phyloP scores from a whole-genome alignment of 1,284 basidiomycete genomes.

The Singerocomus inundabilis region DNA sequence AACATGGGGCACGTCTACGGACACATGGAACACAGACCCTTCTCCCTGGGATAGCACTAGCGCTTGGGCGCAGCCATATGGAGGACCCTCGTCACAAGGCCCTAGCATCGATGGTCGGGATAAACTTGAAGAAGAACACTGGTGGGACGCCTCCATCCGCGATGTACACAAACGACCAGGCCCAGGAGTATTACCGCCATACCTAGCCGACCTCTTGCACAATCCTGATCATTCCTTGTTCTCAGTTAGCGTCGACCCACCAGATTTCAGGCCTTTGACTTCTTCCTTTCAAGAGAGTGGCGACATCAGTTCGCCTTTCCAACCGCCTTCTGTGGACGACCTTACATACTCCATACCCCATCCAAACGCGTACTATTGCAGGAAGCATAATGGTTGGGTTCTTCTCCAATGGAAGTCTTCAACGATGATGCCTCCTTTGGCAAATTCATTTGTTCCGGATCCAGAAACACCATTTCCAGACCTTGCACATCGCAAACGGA shows the following conservation, averaged over 20 bases:
- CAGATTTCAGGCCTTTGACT: constrained; percentile 30
- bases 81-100: constrained; percentile 27
- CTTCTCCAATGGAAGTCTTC: constrained; percentile 67
- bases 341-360: constrained; percentile 69
- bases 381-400: constrained; percentile 77
- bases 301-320: constrained; percentile 25
- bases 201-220: constrained; percentile 63
- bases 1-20: constrained; percentile 13
- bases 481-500: constrained; percentile 47
- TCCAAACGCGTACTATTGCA: constrained; percentile 76
- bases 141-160: constrained; percentile 60
- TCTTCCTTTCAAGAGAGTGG: constrained; percentile 21
- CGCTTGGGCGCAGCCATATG: constrained; percentile 22
- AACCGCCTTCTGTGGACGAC: constrained; percentile 45
- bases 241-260: constrained; percentile 50
- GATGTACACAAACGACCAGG: constrained; percentile 53
- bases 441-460: constrained; percentile 47
- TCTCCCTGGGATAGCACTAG: constrained; percentile 29
- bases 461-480: constrained; percentile 52
- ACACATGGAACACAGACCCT: constrained; percentile 21
- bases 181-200: constrained; percentile 62
- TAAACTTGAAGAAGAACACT: constrained; percentile 55
- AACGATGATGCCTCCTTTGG: constrained; percentile 56
- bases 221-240: constrained; percentile 68
- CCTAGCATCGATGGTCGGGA: constrained; percentile 55